These are phyloP conservation scores for Cercospora canescens DNA, from an alignment of 2,329 filamentous ascomycete species.

Conservation along the genomic window DNA sequence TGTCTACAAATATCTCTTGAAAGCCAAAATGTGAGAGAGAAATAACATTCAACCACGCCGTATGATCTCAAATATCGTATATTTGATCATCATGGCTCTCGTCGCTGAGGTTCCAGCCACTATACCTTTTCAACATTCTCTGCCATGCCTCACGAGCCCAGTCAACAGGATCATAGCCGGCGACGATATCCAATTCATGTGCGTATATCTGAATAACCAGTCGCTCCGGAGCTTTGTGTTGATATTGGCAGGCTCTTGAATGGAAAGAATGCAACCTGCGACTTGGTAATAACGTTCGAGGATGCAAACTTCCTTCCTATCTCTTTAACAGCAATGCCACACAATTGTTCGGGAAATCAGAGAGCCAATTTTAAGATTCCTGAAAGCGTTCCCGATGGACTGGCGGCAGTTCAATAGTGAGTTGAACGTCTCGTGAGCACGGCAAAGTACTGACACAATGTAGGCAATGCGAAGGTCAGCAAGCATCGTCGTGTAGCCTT, in stretches of 20 bases:
- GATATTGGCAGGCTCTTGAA: neutral
- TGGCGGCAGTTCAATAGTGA: neutral
- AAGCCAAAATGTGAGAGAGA: neutral
- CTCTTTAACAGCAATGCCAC: neutral
- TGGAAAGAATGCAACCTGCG: neutral
- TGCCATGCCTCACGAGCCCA: neutral
- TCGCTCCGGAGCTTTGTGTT: neutral
- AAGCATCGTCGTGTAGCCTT: neutral
- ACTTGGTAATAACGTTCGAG: neutral
- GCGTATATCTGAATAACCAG: neutral
- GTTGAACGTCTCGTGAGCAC: neutral
- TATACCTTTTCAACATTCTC: neutral
- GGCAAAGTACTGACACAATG: neutral
- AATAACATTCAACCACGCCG: neutral
- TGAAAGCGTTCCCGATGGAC: neutral
- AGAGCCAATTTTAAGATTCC: neutral
- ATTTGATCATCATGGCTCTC: neutral
- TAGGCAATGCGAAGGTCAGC: neutral
- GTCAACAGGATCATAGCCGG: neutral
- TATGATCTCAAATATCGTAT: neutral
- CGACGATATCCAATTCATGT: neutral
- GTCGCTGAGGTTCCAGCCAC: neutral
- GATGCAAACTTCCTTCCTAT: neutral
- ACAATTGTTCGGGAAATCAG: neutral
- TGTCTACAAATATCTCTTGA: neutral